These are phyloP conservation scores for Alternaria dauci DNA, from an alignment of 2,329 filamentous ascomycete genomes.

Conservation along the genomic window DNA sequence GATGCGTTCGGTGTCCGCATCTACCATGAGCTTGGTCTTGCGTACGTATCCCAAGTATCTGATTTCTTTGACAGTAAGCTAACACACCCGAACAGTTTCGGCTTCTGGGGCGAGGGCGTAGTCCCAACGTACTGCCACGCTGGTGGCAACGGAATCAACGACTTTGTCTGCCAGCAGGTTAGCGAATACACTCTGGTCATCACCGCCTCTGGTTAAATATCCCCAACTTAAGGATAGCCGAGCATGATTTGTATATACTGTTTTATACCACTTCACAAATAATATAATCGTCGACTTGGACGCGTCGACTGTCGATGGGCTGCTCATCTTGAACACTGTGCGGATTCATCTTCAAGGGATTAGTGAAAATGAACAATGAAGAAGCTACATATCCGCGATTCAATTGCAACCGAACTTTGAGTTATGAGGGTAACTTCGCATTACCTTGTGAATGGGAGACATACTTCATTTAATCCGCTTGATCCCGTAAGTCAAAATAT, in stretches of 20 bases:
- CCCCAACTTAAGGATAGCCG: background rate
- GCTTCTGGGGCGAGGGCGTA: slow-evolving; percentile 12
- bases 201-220: background rate
- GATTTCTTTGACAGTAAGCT: background rate
- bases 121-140: slow-evolving; percentile 32
- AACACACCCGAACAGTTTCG: background rate
- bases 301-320: too few species aligned
- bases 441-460: too few species aligned
- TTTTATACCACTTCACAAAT: background rate
- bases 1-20: slow-evolving; percentile 19
- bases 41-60: background rate
- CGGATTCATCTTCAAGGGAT: too few species aligned
- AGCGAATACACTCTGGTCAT: slow-evolving; percentile 23
- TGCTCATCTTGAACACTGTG: too few species aligned
- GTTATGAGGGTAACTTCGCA: too few species aligned
- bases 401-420: too few species aligned
- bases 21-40: slow-evolving; percentile 27
- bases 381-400: too few species aligned
- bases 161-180: slow-evolving; percentile 31
- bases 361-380: too few species aligned
- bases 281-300: background rate
- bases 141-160: slow-evolving; percentile 27
- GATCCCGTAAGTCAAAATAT: too few species aligned
- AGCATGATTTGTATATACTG: background rate
- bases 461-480: too few species aligned